Evolutionary conservation across 2,329 filamentous ascomycete genomes (phyloP), one percentile per base, ranked within the genome.

Genomic region (Fusarium tupiense): DNA sequence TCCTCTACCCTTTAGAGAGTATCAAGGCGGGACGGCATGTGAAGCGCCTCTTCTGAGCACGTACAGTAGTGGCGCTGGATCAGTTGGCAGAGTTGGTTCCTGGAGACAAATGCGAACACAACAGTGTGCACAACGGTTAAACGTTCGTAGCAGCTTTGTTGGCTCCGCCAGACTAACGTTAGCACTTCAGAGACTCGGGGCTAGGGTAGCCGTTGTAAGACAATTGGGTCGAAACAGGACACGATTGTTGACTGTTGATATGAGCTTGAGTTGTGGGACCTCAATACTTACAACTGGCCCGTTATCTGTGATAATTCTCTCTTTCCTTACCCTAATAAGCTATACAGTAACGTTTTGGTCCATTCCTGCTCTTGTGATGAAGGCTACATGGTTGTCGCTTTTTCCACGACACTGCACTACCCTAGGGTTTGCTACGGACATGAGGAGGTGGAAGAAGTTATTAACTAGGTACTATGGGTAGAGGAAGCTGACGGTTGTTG

Each of bases 101-200:
- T 66, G 43, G 56, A 52, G 60, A 62, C 47, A 59, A 56, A 63
- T 67, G 64, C 71, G 67, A 74, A 69, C 67, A 60, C 50, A 78
- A 78, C 76, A 71, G 68, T 71, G 67, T 72, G 65, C 67, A 60
- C 50, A 78, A 78, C 76, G 72, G 68, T 71, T 67, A 61, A 76
- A 59, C 64, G 69, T 76, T 68, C 29, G 50, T 56, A 59, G 50
- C 56, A 47, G 61, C 53, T 31, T 53, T 72, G 65, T 53, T 72
- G 65, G 52, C 64, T 73, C 73, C 64, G 64, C 63, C 60, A 58
- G 44, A 44, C 65, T 72, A 59, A 50, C 29, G 50, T 67, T 37
- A 38, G 29, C 29, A 29, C 29, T 29, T 29, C 29, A 29, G 29
- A 29, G 29, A 29, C 29, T 29, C 29, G 29, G 29, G 8, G 29